Evolutionary conservation across 805 yeast species (phyloP).

Genomic region (Vanderwaltozyma polyspora): DNA sequence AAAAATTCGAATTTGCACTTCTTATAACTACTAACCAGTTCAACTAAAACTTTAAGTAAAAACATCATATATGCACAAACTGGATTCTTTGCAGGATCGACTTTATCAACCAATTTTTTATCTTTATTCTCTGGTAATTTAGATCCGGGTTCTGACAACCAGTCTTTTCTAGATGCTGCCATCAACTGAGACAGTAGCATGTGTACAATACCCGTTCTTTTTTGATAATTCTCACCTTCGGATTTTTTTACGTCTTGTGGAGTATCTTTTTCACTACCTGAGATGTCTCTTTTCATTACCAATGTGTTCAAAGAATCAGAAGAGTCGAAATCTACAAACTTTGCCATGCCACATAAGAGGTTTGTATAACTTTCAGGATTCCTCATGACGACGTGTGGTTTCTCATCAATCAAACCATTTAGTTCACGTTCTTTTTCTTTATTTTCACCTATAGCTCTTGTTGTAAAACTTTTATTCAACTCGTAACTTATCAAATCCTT

Average conservation of each 20-base stretch:
- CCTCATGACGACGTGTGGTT: conserved; percentile 35
- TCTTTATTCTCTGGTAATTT: conserved; percentile 20
- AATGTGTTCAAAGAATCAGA: conserved; percentile 21
- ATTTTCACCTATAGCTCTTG: conserved; percentile 24
- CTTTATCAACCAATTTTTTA: conserved; percentile 23
- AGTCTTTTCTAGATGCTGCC: conserved; percentile 33
- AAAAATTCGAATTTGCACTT: conserved; percentile 73
- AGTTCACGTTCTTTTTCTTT: conserved; percentile 34
- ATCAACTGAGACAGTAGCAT: conserved; percentile 55
- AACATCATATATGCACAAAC: conserved; percentile 58
- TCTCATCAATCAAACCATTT: conserved; percentile 37
- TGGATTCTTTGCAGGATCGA: conserved; percentile 37
- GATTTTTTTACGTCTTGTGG: conserved; percentile 5
- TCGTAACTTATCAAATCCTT: conserved; percentile 41
- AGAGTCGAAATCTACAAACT: conserved; percentile 37
- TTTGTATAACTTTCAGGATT: conserved; percentile 41
- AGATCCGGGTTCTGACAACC: conserved; percentile 30
- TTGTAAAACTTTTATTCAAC: conserved; percentile 33
- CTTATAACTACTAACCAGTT: conserved; percentile 66
- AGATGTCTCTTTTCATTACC: conserved; percentile 20
- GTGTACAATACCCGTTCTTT: conserved; percentile 51
- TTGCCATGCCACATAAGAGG: conserved; percentile 31
- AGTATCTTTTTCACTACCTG: no score
- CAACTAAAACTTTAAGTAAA: conserved; percentile 55
- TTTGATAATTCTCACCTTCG: conserved; percentile 4